Evolutionary conservation across 805 yeast species (phyloP).

Genomic region (Saturnispora gosingensis): DNA sequence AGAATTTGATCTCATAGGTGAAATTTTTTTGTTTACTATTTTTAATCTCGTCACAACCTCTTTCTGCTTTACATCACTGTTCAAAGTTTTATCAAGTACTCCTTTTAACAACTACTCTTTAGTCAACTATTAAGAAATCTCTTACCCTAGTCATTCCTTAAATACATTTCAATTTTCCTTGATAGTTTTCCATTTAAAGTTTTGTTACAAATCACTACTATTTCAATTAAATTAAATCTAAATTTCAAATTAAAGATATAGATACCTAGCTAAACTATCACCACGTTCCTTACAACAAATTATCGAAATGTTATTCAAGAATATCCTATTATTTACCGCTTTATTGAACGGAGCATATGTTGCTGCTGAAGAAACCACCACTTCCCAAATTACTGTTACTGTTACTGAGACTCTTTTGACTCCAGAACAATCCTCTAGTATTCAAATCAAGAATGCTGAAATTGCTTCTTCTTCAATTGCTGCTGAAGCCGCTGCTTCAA

Average conservation of each 20-base stretch:
- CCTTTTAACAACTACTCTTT: constrained; percentile 2
- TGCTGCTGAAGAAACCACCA: constrained; percentile 31
- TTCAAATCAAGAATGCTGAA: constrained; percentile 23
- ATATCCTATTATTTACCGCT: constrained; percentile 19
- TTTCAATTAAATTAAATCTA: background rate
- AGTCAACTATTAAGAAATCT: constrained; percentile 6
- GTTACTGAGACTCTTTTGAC: constrained; percentile 38
- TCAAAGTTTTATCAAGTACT: background rate
- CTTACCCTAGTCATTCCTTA: constrained; percentile 11
- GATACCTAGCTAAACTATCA: constrained; percentile 3
- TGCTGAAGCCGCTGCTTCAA: constrained; percentile 28
- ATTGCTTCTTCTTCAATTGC: constrained; percentile 21
- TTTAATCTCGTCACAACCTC: background rate
- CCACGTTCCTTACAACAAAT: background rate
- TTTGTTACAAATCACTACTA: background rate
- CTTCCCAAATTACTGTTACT: constrained; percentile 36
- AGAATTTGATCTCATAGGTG: background rate
- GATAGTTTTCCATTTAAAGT: constrained; percentile 4
- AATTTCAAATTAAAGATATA: background rate
- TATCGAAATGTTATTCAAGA: constrained; percentile 22
- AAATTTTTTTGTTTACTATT: background rate
- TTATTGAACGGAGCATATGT: constrained; percentile 16
- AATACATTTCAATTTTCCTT: constrained; percentile 3
- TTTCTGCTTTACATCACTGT: background rate
- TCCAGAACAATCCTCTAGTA: constrained; percentile 32